Evolutionary conservation across 176 grass and related monocot species (phyloP), one percentile per base, ranked within the genome.

Genomic region (Rhynchospora breviuscula): DNA sequence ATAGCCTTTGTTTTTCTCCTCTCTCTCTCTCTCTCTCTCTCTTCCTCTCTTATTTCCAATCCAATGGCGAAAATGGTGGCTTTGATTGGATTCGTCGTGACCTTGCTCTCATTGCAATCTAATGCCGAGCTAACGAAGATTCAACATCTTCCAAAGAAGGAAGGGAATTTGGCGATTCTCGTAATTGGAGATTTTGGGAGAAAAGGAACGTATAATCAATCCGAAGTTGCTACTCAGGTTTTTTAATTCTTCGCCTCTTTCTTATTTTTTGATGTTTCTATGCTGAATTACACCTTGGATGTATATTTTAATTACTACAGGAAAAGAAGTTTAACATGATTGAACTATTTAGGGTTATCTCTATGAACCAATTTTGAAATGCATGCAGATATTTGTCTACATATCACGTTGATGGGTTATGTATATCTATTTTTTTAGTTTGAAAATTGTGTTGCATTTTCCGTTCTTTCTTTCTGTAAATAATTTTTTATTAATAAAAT

Each of bases 101-200:
- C 67, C 33, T 66, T 72, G 60, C 33, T 85, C n/a, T n/a, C 48
- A 51, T 79, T 85, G 18, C 67, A 60, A 44, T 89, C 64, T 59
- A 69, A 79, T 35, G 80, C 88, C 5, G 82, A 85, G 79, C 86
- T 99, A 19, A 48, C 44, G 7, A 81, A 75, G 23, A 19, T 99
- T 59, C 81, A 90, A 75, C 91, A 90, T 53, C 65, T 87, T 51
- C 7, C 86, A 43, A 99, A 88, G 71, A 62, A 72, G 63, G 85
- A 86, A 63, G 88, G 88, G 0, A 90, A 91, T 63, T 79, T 99
- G 23, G 93, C 82, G 65, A 67, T 95, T 59, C 86, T 99, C 66
- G 91, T 95, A 72, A 14, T 95, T 91, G 92, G 96, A 1, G 96
- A 99, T 65, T 93, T 89, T 91, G 96, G 96, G 15, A 94, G 96